Evolutionary conservation across 2,329 filamentous ascomycete genomes (phyloP), one percentile per base, ranked within the genome.

Genomic region (Dichotomopilus funicola): DNA sequence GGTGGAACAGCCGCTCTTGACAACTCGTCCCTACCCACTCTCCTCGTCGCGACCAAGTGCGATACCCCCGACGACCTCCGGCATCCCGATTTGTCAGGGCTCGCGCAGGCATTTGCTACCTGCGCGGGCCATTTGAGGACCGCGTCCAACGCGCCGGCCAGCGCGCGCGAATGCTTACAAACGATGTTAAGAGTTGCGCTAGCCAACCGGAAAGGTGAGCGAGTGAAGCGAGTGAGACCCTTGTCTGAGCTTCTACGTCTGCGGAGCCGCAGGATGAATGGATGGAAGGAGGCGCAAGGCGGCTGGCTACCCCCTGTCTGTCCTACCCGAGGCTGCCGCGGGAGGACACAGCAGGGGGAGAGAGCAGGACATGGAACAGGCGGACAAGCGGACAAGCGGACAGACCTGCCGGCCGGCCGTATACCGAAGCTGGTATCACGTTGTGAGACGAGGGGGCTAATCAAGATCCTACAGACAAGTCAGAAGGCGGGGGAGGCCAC

Each of bases 31-130:
- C 73, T 95, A 41, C 90, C 91, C 7, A 87, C 87, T 52, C 79
- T 92, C 59, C 80, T 96, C 43, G 88, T 95, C 51, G 89, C 90
- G 54, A 92, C 86, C 70, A 96, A 96, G 77, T 95, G 89, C 75
- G 92, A 96, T 70, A 81, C 84, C 50, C 84, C 86, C 48, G 81
- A 86, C 59, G 79, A 81, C 56, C 75, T 83, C 57, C 85, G 87
- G 66, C 81, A 89, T 67, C 78, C 95, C 54, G 84, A 92, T 65
- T 81, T 86, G 11, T 77, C 83, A 34, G 79, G 75, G 54, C 78
- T 94, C 44, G 74, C 79, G 47, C 71, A 70, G 55, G 85, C 81
- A 61, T 88, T 87, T 63, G 80, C 86, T 57, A 79, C 86, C 12
- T 87, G 83, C 63, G 79, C 92, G 59, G 82, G 83, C 59, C 83